Base-by-base conservation (phyloP, 2,329 filamentous ascomycete species). In the Stagonosporopsis cucurbitacearum region DNA sequence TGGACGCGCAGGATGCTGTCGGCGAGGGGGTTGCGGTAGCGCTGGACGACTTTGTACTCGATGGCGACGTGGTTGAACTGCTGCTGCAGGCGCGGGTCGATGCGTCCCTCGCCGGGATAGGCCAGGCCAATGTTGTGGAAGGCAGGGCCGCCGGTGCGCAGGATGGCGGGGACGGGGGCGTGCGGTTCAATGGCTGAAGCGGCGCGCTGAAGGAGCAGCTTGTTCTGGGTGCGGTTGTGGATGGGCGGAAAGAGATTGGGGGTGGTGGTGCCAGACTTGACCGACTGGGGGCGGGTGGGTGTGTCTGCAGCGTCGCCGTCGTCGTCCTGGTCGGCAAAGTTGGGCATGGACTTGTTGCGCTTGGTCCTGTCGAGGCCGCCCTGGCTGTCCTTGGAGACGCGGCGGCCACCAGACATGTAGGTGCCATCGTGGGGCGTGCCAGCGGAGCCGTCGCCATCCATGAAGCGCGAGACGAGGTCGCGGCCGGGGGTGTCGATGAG, bases 21-120 rank as follows among this genome's bases (percentile, higher is more conserved):
- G 4, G 83, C 85, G 17, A 91, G 81, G 0, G 89, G 88, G 64
- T 90, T 89, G 66, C 90, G 87, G 68, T 88, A 88, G 40, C 89
- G 81, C 50, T 88, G 83, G 30, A 92, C 87, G 8, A 90, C 88
- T n/a, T 87, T 81, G 70, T 91, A 91, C 68, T 91, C 88, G 74
- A 89, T 84, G 15, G 86, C 86, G 1, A 88, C 89, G 42, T 86
- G 82, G 70, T 91, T 88, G 50, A 91, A 82, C 44, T 88, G 81
- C 69, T 85, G 84, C 65, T 82, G 80, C 25, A 90, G 81, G 4
- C 88, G 82, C 1, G 87, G 87, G 65, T 90, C 87, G 15, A 70
- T 82, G 77, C 75, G 70, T 6, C 72, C 71, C 43, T 76, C 75
- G 42, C 67, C 70, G 26, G 41, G 49, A 20, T 45, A 52, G 4